Evolutionary conservation across 2,329 filamentous ascomycete species (phyloP).

Genomic region (Sclerotinia subarctica): DNA sequence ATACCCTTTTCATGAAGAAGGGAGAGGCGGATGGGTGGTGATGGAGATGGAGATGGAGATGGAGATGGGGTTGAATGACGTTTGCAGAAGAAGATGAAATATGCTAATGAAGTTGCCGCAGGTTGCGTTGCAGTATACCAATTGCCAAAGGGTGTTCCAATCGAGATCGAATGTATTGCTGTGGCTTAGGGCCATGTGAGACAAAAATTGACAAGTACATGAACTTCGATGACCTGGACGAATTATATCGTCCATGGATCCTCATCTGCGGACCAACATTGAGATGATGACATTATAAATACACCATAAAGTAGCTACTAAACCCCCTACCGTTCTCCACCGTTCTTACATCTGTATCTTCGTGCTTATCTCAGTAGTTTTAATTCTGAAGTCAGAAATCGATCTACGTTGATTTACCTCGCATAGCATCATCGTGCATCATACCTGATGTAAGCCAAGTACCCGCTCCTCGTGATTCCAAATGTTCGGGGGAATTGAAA

Average conservation of each 20-base stretch:
- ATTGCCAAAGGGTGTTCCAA: conserved; percentile 80
- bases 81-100: background rate
- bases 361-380: background rate
- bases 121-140: conserved; percentile 83
- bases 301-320: background rate
- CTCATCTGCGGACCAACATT: background rate
- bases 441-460: background rate
- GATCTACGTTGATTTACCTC: background rate
- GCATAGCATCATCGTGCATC: background rate
- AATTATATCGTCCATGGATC: background rate
- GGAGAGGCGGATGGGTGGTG: background rate
- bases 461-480: background rate
- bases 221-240: background rate
- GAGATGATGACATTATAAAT: background rate
- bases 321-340: background rate
- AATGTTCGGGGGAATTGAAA: background rate
- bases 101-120: conserved; percentile 7
- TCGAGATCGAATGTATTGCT: conserved; percentile 91
- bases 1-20: background rate
- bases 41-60: background rate
- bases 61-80: background rate
- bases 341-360: background rate
- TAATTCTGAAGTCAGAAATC: background rate
- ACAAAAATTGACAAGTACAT: background rate
- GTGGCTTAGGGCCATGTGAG: conserved; percentile 47